Conservation (phyloP, 129 eudicot genomes). For the Escallonia rubra region DNA sequence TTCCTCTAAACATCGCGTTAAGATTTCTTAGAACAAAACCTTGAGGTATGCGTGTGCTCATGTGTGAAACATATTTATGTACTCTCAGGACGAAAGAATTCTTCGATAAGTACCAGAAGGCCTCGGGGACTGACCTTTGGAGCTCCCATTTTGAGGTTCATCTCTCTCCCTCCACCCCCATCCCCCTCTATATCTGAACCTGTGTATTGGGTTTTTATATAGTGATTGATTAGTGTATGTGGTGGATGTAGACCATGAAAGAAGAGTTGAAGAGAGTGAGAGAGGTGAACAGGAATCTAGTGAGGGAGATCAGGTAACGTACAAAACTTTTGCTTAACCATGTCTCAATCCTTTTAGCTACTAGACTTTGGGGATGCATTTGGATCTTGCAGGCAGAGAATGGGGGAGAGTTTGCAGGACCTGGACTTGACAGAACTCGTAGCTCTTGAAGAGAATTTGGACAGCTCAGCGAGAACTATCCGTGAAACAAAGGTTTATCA, state of each 20-base stretch:
- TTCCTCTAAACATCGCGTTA: no score
- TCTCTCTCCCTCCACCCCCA: neutral
- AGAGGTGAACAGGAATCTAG: constrained; percentile 62
- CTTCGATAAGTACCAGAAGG: constrained; percentile 61
- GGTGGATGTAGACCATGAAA: constrained; percentile 58
- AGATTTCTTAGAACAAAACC: no score
- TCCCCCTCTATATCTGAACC: neutral
- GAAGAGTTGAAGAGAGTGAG: constrained; percentile 60
- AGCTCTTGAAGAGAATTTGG: constrained; percentile 62
- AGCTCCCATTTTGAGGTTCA: constrained; percentile 49
- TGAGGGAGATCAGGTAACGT: constrained; percentile 62
- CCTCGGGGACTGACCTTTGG: constrained; percentile 60
- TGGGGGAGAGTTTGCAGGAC: constrained; percentile 72
- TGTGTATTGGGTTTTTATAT: no score
- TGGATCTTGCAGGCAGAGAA: constrained; percentile 50
- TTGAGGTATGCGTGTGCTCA: neutral
- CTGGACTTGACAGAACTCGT: constrained; percentile 43
- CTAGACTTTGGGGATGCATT: neutral
- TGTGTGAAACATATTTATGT: neutral
- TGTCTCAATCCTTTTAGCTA: neutral
- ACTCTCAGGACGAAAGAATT: constrained; percentile 54
- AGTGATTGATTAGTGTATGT: neutral
- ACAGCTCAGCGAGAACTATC: constrained; percentile 45
- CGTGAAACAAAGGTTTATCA: constrained; percentile 60
- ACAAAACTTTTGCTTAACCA: neutral